Conservation (phyloP, 495 filamentous ascomycete species). For the Trichoderma erinaceum region DNA sequence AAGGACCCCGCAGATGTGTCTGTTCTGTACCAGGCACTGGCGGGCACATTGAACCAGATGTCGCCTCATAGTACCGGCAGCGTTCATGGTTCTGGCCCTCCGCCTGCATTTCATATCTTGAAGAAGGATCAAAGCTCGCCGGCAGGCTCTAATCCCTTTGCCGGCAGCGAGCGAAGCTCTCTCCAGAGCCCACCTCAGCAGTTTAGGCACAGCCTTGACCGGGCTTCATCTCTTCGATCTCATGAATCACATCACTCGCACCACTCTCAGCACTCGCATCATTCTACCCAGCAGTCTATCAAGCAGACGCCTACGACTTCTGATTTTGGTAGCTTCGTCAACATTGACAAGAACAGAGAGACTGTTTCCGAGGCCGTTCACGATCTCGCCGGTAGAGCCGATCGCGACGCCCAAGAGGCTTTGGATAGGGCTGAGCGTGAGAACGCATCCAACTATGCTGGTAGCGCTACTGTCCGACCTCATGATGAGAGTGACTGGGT, state of each 20-base stretch:
- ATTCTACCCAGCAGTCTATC: neutral
- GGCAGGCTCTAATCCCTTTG: conserved; percentile 8
- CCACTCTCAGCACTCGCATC: conserved; percentile 8
- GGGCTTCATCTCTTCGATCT: conserved; percentile 12
- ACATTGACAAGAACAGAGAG: conserved; percentile 43
- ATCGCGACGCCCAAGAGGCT: conserved; percentile 62
- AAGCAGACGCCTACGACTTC: conserved; percentile 12
- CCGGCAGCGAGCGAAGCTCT: conserved; percentile 11
- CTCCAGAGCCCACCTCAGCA: conserved; percentile 7
- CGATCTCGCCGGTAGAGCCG: conserved; percentile 60
- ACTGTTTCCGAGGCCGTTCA: conserved; percentile 67
- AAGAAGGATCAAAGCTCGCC: conserved; percentile 16
- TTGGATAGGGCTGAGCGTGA: conserved; percentile 48
- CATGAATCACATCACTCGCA: conserved; percentile 10
- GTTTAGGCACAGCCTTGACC: conserved; percentile 4
- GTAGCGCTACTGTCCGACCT: conserved; percentile 30
- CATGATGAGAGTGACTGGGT: conserved; percentile 30
- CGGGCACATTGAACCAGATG: neutral
- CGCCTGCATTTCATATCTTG: conserved; percentile 11
- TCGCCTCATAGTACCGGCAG: conserved; percentile 10
- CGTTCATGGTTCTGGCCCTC: neutral
- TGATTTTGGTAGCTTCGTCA: conserved; percentile 13
- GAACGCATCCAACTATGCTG: conserved; percentile 40
- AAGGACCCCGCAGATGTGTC: neutral
- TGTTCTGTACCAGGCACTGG: conserved; percentile 14